Evolutionary conservation across 352 stramenopile genomes (phyloP), one percentile per base, ranked within the genome.

Genomic region (Plasmopara halstedii): DNA sequence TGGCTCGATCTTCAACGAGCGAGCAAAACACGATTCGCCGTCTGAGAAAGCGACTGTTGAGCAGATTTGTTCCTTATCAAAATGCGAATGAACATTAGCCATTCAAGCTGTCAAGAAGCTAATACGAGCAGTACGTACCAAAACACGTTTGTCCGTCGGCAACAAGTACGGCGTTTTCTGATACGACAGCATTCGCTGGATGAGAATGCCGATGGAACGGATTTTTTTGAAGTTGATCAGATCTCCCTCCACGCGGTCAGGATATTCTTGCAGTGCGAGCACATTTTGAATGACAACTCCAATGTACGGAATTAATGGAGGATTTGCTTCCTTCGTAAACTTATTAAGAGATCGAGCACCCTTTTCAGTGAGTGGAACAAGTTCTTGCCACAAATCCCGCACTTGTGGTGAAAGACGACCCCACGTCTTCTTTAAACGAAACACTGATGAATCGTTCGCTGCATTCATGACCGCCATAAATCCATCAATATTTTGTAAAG

Each of bases 381-480:
- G 46, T 15, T 91, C 75, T 46, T 92, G 78, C 83, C 83, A 94
- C 33, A 83, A 57, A 27, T 91, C 77, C 18, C 83, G 72, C 17
- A 71, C 64, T 61, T 89, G 65, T 0, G 80, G 63, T 1, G 71
- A 65, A 18, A 94, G 53, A 2, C 81, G 63, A 3, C 68, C 70
- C 83, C 83, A 94, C 11, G 83, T 92, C 45, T 89, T 90, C 64
- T 94, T 92, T 4, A 94, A 38, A 10, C 83, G 80, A 51, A 88
- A 92, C 13, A 94, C 64, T 6, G 80, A 91, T 26, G 83, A 90
- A 54, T 92, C 81, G 26, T 94, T 92, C 7, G 79, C 80, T 5
- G 83, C 83, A 34, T 94, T 92, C 83, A 94, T 94, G 52, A 94
- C 79, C 6, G 83, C 83, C 78, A 94, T 91, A 48, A 94, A 92